These are phyloP conservation scores for Rhodocollybia butyracea DNA, from an alignment of 768 basidiomycete species.

Conservation along the genomic window DNA sequence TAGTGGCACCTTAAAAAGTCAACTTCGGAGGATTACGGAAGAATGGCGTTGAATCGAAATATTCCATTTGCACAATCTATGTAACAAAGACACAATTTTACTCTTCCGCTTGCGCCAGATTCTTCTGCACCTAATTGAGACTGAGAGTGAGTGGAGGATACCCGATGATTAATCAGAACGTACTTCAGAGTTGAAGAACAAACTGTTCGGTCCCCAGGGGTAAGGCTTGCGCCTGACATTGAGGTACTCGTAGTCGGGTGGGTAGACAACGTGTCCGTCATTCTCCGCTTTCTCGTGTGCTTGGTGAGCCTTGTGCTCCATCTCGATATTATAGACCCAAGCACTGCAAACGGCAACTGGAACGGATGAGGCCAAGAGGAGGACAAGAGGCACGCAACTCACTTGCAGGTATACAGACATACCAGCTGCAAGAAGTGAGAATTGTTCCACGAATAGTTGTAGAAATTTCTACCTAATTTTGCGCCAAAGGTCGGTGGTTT, in stretches of 20 bases:
- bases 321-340: slow-evolving; percentile 55
- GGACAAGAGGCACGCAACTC: slow-evolving; percentile 24
- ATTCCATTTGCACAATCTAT: slow-evolving; percentile 1
- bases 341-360: slow-evolving; percentile 49
- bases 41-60: neutral
- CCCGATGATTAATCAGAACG: slow-evolving; percentile 17
- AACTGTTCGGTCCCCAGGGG: slow-evolving; percentile 82
- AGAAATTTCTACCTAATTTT: slow-evolving; percentile 66
- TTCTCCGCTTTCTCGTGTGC: slow-evolving; percentile 72
- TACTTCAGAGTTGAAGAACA: slow-evolving; percentile 80
- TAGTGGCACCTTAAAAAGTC: no score
- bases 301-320: slow-evolving; percentile 67
- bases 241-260: slow-evolving; percentile 73
- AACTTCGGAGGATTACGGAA: neutral
- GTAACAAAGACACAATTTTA: neutral
- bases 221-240: slow-evolving; percentile 76
- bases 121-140: slow-evolving; percentile 55
- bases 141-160: slow-evolving; percentile 1
- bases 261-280: slow-evolving; percentile 65
- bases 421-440: slow-evolving; percentile 49
- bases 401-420: slow-evolving; percentile 75
- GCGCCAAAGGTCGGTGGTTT: slow-evolving; percentile 78
- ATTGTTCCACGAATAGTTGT: slow-evolving; percentile 9
- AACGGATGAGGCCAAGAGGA: neutral
- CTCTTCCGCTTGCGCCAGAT: slow-evolving; percentile 37